These are phyloP conservation scores for Chenopodium formosanum DNA, from an alignment of 148 eudicot species.

Conservation along the genomic window DNA sequence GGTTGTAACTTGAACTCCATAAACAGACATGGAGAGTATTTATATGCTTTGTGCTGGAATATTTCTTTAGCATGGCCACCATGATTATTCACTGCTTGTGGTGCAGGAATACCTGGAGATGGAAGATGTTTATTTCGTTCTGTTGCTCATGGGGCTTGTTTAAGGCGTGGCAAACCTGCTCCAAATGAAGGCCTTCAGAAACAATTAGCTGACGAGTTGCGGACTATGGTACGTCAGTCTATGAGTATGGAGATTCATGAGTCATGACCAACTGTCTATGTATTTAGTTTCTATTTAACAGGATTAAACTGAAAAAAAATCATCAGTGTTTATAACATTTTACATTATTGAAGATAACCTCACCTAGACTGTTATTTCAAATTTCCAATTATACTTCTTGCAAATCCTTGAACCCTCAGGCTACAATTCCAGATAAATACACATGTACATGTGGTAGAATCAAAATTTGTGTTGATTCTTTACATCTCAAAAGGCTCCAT, in stretches of 20 bases:
- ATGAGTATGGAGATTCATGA: constrained; percentile 1
- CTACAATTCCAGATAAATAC: background rate
- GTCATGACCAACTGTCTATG: background rate
- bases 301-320: background rate
- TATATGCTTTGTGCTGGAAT: background rate
- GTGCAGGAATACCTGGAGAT: constrained; percentile 94
- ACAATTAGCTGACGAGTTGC: constrained; percentile 86
- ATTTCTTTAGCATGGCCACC: constrained; percentile 5
- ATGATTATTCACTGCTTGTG: constrained; percentile 9
- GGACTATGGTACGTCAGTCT: constrained; percentile 55
- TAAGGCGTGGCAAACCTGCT: constrained; percentile 71
- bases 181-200: constrained; percentile 76
- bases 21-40: background rate
- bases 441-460: background rate
- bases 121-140: constrained; percentile 98
- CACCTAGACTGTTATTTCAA: background rate
- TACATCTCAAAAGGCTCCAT: background rate
- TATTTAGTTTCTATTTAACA: background rate
- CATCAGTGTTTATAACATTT: background rate
- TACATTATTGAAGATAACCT: background rate
- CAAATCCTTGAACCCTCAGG: too few species aligned
- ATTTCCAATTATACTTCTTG: too few species aligned
- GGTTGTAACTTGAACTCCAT: background rate
- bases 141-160: constrained; percentile 91
- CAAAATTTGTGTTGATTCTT: background rate